Base-by-base conservation (phyloP, 1,284 basidiomycete genomes). In the Ustilago sp. region DNA sequence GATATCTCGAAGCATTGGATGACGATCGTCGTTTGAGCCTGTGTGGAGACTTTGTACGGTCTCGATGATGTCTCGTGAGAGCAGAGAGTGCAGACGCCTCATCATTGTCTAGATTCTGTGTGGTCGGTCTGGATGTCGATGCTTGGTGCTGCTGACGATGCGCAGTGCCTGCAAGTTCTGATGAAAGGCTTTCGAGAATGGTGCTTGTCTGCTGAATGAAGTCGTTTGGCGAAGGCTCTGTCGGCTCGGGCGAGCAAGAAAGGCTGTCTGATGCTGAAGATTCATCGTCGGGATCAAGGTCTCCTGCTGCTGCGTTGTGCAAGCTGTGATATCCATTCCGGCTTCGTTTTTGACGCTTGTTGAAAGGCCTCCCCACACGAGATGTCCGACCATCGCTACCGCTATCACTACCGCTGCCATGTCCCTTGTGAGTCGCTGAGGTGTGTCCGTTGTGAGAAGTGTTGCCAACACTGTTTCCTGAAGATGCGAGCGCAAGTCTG, bases 181-280 rank as follows among this genome's bases (percentile, higher is more conserved):
- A 77, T 1, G 66, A 69, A 12, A 77, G 51, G 32, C 63, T 72
- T n/a, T 77, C 74, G 38, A 77, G 60, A 41, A 77, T 77, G 31
- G 74, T 69, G 58, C 69, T 66, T 11, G 69, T 77, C 52, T 77
- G 69, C 32, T 77, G 74, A 5, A 77, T 57, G 47, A 77, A 64
- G 51, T 72, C 74, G 32, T 77, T 77, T 3, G 74, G 61, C 4
- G 66, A 66, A 3, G 66, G 74, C 31, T 66, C 59, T 0, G 63
- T 28, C 2, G 68, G 61, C 11, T 48, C 45, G 6, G 62, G 63
- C 4, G 72, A 60, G 8, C 67, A 66, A 15, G 60, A 60, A 5
- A 45, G n/a, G 15, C 63, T 67, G n/a, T 67, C 58, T 4, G 65
- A 62, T 0, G 68, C 54, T 1, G 68, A 68, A 15, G 58, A 60